Evolutionary conservation across 768 basidiomycete species (phyloP), one percentile per base, ranked within the genome.

Genomic region (Suillus cothurnatus): DNA sequence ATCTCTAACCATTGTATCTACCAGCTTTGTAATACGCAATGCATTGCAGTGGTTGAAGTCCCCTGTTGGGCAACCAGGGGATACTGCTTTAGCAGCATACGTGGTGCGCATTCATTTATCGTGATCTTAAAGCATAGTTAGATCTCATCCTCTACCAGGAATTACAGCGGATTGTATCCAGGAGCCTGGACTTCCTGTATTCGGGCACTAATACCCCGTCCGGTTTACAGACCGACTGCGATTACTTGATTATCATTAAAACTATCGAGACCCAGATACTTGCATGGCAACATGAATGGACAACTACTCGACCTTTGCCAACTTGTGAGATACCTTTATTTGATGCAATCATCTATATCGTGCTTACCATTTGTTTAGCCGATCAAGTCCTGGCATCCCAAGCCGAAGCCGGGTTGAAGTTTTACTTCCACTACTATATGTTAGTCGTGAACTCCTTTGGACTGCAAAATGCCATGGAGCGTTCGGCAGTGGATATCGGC

Each of bases 381-480:
- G 71, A 77, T 7, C 73, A 76, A 36, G 68, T 65, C 31, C 38
- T 71, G 65, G 69, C 69, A 61, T 74, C 76, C 34, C 71, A 79
- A 49, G 21, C 60, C 17, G 65, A 67, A 31, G 70, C 72, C 14
- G 71, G 75, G 56, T 82, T 85, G 32, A 80, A 85, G 68, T 96
- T 95, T 73, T 94, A 94, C 74, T 91, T 86, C 78, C 86, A 93
- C 73, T 97, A 97, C 71, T 87, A 90, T 31, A 86, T 87, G 78
- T 85, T 99, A 61, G 93, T 97, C 43, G 80, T 98, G 64, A 95
- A 97, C 73, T 97, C 96, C 1, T 99, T 99, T 70, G 97, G 97
- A 14, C 84, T 99, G 50, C 96, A 99, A 76, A 93, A 97, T 72
- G 94, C 97, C n/a, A 79, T 98, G 63, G 96, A 97, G 77, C 84